phyloP scores from a whole-genome alignment of 2,329 filamentous ascomycete genomes.

The Hypoxylon sp. region DNA sequence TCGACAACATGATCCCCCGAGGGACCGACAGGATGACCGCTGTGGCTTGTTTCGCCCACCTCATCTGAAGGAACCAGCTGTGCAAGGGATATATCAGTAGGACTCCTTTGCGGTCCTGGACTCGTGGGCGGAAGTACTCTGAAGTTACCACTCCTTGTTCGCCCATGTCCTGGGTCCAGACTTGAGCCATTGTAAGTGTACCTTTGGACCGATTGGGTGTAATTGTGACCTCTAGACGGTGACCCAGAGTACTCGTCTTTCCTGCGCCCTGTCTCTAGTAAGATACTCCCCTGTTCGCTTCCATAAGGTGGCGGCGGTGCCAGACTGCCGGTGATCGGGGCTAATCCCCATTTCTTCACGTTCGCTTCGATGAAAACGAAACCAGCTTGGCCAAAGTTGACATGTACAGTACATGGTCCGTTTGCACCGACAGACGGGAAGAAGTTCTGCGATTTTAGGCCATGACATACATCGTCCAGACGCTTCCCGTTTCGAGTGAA shows the following conservation, averaged over 20 bases:
- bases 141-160: slow-evolving; percentile 83
- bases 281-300: slow-evolving; percentile 94
- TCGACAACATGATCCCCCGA: slow-evolving; percentile 56
- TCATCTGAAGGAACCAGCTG: slow-evolving; percentile 80
- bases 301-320: slow-evolving; percentile 97
- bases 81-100: slow-evolving; percentile 94
- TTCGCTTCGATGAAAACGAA: slow-evolving; percentile 99
- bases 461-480: slow-evolving; percentile 92
- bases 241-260: slow-evolving; percentile 67
- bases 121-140: slow-evolving; percentile 81
- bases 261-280: slow-evolving; percentile 83
- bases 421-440: slow-evolving; percentile 98
- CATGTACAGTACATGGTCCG: slow-evolving; percentile 90
- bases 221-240: slow-evolving; percentile 59
- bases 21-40: slow-evolving; percentile 51
- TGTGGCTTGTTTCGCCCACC: slow-evolving; percentile 76
- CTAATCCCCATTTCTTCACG: slow-evolving; percentile 99
- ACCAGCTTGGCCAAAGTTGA: slow-evolving; percentile 97
- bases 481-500: slow-evolving; percentile 99
- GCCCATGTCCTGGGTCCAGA: slow-evolving; percentile 73
- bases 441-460: slow-evolving; percentile 94
- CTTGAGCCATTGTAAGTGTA: slow-evolving; percentile 56
- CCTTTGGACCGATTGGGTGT: slow-evolving; percentile 60
- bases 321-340: slow-evolving; percentile 93
- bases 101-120: slow-evolving; percentile 88